Conservation (phyloP, 768 basidiomycete species). For the Mycena galopus region DNA sequence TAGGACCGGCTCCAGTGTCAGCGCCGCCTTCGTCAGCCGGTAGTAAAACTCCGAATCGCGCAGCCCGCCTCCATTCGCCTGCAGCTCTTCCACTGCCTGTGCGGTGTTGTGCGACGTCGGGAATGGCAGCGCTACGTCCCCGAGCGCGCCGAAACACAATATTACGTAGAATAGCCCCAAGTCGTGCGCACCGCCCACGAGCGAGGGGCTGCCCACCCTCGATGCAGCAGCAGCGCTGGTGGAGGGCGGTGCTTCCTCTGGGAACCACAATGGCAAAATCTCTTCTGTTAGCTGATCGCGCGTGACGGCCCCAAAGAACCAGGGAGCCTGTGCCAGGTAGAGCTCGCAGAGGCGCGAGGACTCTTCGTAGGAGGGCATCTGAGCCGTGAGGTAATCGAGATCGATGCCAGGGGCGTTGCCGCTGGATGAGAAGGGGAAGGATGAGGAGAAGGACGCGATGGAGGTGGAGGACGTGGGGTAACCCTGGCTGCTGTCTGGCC, state of each 20-base stretch:
- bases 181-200: slow-evolving; percentile 62
- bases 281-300: slow-evolving; percentile 74
- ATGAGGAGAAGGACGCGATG: slow-evolving; percentile 40
- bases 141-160: slow-evolving; percentile 73
- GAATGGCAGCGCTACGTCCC: slow-evolving; percentile 63
- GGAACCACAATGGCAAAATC: slow-evolving; percentile 74
- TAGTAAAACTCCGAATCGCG: slow-evolving; percentile 61
- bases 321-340: slow-evolving; percentile 83
- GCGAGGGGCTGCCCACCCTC: slow-evolving; percentile 35
- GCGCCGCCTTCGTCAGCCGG: slow-evolving; percentile 71
- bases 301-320: slow-evolving; percentile 84
- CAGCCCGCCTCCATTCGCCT: slow-evolving; percentile 8
- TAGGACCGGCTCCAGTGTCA: slow-evolving; percentile 76
- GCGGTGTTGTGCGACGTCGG: slow-evolving; percentile 51
- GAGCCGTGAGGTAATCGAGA: slow-evolving; percentile 59
- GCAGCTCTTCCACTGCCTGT: slow-evolving; percentile 10
- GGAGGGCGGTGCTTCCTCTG: slow-evolving; percentile 54
- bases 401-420: slow-evolving; percentile 49
- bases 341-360: slow-evolving; percentile 71
- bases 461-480: slow-evolving; percentile 4
- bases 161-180: slow-evolving; percentile 73
- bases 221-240: slow-evolving; percentile 24
- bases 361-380: slow-evolving; percentile 72
- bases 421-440: slow-evolving; percentile 65
- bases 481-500: slow-evolving; percentile 24